Conservation (phyloP, 2,329 filamentous ascomycete genomes). For the Epichloe uncinata region DNA sequence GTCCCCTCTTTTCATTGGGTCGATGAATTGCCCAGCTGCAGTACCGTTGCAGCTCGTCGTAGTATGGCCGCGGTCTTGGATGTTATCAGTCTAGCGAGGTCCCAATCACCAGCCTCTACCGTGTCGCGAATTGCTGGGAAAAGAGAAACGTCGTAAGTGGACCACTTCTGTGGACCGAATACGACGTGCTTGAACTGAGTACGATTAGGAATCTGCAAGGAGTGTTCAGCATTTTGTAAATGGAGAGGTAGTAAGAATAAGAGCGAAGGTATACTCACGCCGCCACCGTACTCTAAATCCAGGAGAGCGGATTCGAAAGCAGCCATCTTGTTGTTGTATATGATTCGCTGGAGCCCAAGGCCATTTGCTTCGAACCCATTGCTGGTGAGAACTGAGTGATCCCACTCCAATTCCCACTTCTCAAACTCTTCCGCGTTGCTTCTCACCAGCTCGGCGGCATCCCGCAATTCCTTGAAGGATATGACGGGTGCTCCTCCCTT, state of each 20-base stretch:
- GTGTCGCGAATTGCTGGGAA: conserved; percentile 72
- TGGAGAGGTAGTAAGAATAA: conserved; percentile 4
- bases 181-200: conserved; percentile 91
- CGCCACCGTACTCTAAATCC: conserved; percentile 57
- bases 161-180: conserved; percentile 73
- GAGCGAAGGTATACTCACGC: conserved; percentile 43
- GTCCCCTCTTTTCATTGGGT: neutral
- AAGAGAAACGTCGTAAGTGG: conserved; percentile 23
- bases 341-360: conserved; percentile 52
- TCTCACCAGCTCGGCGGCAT: conserved; percentile 49
- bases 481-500: conserved; percentile 15
- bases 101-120: conserved; percentile 59
- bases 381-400: conserved; percentile 52
- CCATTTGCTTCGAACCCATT: conserved; percentile 65
- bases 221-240: neutral
- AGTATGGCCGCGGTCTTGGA: conserved; percentile 60
- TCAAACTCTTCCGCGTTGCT: conserved; percentile 44
- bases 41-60: conserved; percentile 36
- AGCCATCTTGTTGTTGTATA: conserved; percentile 68
- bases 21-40: conserved; percentile 14
- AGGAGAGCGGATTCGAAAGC: conserved; percentile 73
- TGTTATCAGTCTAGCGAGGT: conserved; percentile 51
- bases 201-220: conserved; percentile 58
- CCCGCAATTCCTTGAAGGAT: conserved; percentile 22
- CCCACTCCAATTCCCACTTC: conserved; percentile 67